Base-by-base conservation (phyloP, 345 rosid species). In the Aurinia saxatilis region DNA sequence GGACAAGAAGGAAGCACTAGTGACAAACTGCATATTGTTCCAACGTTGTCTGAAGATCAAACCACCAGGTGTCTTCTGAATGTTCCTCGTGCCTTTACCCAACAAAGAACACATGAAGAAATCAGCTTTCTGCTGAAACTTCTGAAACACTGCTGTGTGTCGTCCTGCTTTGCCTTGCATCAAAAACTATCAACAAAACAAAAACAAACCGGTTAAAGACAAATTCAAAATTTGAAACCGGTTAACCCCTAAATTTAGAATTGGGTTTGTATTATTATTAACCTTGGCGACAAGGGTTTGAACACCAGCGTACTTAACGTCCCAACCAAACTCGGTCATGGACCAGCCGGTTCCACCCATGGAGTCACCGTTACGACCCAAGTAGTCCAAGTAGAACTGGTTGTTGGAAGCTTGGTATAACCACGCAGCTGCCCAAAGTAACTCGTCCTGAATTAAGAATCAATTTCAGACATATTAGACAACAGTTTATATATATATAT, bases 381-480 rank as follows among this genome's bases (percentile, higher is more conserved):
- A 81, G 80, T 95, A 95, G 78, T 81, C 74, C 78, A 90, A 61
- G 79, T 86, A 95, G 71, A 71, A 81, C 41, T 80, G 77, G 16
- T 80, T 84, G 82, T 81, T 75, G 1, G 92, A 81, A 25, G 99
- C 99, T 33, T 88, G 86, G 64, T 78, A 90, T 76, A 95, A 39
- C 99, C 99, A 95, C 12, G 99, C 96, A 16, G 99, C 95, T 19
- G 96, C 97, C 97, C 97, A 95, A 0, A 95, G 72, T 80, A 95
- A 74, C 68, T 90, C 99, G 45, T 95, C 99, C 97, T 93, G 76
- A 49, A 50, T 63, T n/a, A 63, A 46, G 41, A 25, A 35, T 5
- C n/a, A 42, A 11, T 16, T 25, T 21, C 6, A 59, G 25, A 49
- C 2, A 64, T n/a, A n/a, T 35, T 11, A 57, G 19, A 45, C 23